Evolutionary conservation across 495 filamentous ascomycete genomes (phyloP).

Genomic region (Penicillium antarcticum): DNA sequence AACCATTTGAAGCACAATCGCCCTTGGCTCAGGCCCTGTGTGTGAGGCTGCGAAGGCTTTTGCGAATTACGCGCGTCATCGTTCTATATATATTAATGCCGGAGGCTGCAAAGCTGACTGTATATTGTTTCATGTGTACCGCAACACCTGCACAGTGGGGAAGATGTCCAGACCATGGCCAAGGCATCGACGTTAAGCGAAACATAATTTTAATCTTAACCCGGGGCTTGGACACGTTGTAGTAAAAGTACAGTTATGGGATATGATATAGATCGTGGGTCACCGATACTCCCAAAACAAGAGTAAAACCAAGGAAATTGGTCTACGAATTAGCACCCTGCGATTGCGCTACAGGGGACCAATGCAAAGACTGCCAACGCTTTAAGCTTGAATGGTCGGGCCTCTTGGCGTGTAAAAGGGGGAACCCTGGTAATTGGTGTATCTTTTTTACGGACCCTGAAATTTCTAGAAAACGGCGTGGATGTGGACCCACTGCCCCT

Average conservation of each 20-base stretch:
- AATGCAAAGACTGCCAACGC: neutral
- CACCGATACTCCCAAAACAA: too few species aligned
- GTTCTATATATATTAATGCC: conserved; percentile 21
- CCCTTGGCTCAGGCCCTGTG: conserved; percentile 10
- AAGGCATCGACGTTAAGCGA: neutral
- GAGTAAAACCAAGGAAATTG: neutral
- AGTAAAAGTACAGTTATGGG: neutral
- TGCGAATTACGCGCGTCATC: conserved; percentile 15
- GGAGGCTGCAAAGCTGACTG: neutral
- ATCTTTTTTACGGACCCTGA: conserved; percentile 22
- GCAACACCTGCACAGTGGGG: neutral
- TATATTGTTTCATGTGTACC: neutral
- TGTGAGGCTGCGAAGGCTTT: neutral
- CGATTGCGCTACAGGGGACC: neutral
- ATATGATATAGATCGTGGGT: neutral
- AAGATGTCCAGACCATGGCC: too few species aligned
- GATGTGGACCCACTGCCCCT: conserved; percentile 11
- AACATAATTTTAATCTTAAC: too few species aligned
- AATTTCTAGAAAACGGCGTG: conserved; percentile 6
- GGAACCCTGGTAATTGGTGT: neutral
- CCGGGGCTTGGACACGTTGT: too few species aligned
- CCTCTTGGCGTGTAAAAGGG: conserved; percentile 12
- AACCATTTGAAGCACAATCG: conserved; percentile 4
- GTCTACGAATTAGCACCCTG: conserved; percentile 9
- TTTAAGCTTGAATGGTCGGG: conserved; percentile 14